Evolutionary conservation across 129 eudicot species (phyloP), one percentile per base, ranked within the genome.

Genomic region (Centrapalus pauciflorus): DNA sequence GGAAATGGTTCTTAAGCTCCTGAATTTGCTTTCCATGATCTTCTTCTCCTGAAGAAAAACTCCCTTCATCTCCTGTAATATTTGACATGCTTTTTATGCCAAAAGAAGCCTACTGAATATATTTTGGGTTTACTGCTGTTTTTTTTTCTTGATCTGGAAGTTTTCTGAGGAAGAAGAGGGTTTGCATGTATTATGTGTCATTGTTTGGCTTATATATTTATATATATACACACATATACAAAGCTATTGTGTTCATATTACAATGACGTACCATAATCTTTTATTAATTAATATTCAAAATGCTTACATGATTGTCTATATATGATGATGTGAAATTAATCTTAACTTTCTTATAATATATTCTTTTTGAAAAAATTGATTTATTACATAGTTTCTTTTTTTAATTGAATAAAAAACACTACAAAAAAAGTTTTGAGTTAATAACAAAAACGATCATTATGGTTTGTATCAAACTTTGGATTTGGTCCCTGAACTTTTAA

Each of bases 1-100:
- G 59, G 14, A 72, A 50, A 20, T 37, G 54, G 32, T 20, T 52
- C 20, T 51, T 29, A 52, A 72, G 64, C 3, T 71, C 68, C 1
- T 59, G 77, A 73, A 55, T 52, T 74, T 74, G 79, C 41, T 55
- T 66, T 29, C 40, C 79, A 28, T 28, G 66, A 41, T 41, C 73
- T 30, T 56, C 73, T 43, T 66, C 79, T 64, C 78, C 86, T 6
- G 96, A 89, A 34, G 94, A 83, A 74, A 83, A 85, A 54, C 90
- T 85, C 6, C 73, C 96, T 41, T 85, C 94, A 64, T 89, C 94
- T 48, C 85, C 85, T 70, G 89, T 82, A 21, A 78, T 65, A 80
- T 80, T 88, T 38, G 92, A 83, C 96, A 85, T 71, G 8, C 0
- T 32, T 33, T 29, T 35, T 11, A 41, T 64, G 56, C 40, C 38